These are phyloP conservation scores for Colletotrichum melonis DNA, from an alignment of 2,329 filamentous ascomycete species.

Conservation along the genomic window DNA sequence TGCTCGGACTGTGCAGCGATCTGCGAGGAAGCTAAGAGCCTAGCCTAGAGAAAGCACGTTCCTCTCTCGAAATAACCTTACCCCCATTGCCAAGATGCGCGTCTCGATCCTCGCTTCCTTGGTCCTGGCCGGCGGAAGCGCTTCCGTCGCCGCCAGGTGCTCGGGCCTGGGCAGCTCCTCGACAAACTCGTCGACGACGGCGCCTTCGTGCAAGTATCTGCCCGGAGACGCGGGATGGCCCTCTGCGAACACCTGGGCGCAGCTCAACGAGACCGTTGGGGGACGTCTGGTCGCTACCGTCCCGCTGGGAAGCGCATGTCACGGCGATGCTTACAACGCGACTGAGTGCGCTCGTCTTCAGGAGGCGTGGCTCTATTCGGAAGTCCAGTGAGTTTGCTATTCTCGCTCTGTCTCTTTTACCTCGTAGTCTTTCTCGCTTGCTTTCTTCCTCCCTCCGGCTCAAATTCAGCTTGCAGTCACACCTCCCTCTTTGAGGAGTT, in stretches of 20 bases:
- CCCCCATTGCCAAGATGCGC: slow-evolving; percentile 23
- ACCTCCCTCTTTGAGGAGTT: neutral
- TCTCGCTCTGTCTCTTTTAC: neutral
- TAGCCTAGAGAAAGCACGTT: neutral
- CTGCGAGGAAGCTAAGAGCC: neutral
- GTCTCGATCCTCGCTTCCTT: slow-evolving; percentile 17
- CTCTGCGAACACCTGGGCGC: slow-evolving; percentile 19
- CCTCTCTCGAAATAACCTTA: neutral
- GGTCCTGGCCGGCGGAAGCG: slow-evolving; percentile 6
- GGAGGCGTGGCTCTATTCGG: slow-evolving; percentile 30
- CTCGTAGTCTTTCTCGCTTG: neutral
- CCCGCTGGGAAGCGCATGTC: slow-evolving; percentile 23
- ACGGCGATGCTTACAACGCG: slow-evolving; percentile 25
- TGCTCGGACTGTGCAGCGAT: neutral
- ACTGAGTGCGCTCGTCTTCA: slow-evolving; percentile 26
- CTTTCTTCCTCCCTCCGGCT: neutral
- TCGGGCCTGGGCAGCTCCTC: neutral
- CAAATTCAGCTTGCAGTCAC: neutral
- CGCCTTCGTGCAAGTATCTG: slow-evolving; percentile 25
- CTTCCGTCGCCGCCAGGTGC: neutral
- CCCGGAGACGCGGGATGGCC: slow-evolving; percentile 32
- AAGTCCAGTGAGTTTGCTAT: slow-evolving; percentile 17
- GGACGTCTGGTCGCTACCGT: slow-evolving; percentile 29
- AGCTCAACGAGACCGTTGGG: slow-evolving; percentile 28
- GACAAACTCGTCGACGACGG: neutral